Conservation (phyloP, 345 rosid species). For the Turritis glabra region DNA sequence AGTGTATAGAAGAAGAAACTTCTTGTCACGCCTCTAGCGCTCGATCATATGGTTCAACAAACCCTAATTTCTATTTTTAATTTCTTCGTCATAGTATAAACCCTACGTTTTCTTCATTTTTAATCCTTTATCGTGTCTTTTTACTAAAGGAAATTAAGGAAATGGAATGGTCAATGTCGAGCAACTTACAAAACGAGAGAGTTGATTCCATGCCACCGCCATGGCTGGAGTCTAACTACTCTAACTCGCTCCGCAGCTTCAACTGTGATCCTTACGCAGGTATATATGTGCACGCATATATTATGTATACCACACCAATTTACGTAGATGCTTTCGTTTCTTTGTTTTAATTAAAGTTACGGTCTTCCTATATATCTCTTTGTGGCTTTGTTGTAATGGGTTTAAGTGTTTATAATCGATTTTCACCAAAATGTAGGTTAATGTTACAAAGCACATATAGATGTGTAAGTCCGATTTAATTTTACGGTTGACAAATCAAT, state of each 20-base stretch:
- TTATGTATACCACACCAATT: not conserved
- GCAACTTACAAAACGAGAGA: slow-evolving; percentile 5
- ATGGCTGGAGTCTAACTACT: slow-evolving; percentile 30
- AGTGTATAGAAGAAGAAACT: slow-evolving; percentile 9
- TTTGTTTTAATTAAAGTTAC: not conserved
- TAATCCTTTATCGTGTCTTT: not conserved
- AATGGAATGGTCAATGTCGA: slow-evolving; percentile 15
- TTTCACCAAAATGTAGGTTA: not conserved
- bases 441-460: too few species aligned
- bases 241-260: slow-evolving; percentile 56
- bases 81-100: not conserved
- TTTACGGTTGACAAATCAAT: too few species aligned
- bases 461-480: too few species aligned
- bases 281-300: slow-evolving; percentile 6
- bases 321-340: not conserved
- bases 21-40: slow-evolving; percentile 23
- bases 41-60: slow-evolving; percentile 34
- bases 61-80: not conserved
- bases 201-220: not conserved
- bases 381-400: not conserved
- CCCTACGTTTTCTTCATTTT: not conserved
- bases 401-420: not conserved
- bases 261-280: slow-evolving; percentile 58
- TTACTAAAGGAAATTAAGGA: not conserved
- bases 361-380: not conserved